phyloP scores from a whole-genome alignment of 73 alveolate genomes.

The Paramecium primaurelia region DNA sequence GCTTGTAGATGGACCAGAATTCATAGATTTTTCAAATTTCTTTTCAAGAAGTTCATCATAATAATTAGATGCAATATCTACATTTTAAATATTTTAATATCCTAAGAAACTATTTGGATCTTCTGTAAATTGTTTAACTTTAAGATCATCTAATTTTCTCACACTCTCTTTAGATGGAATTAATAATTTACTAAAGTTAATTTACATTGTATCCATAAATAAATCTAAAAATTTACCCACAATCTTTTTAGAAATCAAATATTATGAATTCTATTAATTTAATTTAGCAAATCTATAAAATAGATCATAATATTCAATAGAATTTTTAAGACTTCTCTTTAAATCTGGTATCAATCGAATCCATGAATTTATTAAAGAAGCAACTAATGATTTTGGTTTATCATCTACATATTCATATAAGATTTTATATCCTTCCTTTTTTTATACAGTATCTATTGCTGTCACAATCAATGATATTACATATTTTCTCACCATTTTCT shows the following conservation, averaged over 20 bases:
- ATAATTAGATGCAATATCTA: conserved; percentile 38
- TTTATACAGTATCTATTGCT: background rate
- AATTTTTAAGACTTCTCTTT: conserved; percentile 19
- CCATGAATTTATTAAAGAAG: conserved; percentile 5
- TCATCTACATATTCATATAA: background rate
- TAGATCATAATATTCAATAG: conserved; percentile 26
- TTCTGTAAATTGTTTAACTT: background rate
- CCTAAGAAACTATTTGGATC: background rate
- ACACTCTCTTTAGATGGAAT: background rate
- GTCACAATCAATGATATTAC: background rate
- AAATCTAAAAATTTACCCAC: conserved; percentile 11
- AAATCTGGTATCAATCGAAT: background rate
- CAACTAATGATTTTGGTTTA: background rate
- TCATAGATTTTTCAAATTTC: conserved; percentile 21
- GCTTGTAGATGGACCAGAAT: background rate
- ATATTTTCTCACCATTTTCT: conserved; percentile 9
- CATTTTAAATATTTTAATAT: background rate
- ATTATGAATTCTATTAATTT: background rate
- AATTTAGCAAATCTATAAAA: conserved; percentile 10
- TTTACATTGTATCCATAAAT: background rate
- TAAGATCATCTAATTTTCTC: conserved; percentile 1
- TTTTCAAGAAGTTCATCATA: conserved; percentile 32
- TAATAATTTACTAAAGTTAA: background rate
- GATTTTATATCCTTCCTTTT: background rate
- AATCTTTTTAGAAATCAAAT: background rate